Evolutionary conservation across 148 eudicot genomes (phyloP), one percentile per base, ranked within the genome.

Genomic region (Persicaria maculosa): DNA sequence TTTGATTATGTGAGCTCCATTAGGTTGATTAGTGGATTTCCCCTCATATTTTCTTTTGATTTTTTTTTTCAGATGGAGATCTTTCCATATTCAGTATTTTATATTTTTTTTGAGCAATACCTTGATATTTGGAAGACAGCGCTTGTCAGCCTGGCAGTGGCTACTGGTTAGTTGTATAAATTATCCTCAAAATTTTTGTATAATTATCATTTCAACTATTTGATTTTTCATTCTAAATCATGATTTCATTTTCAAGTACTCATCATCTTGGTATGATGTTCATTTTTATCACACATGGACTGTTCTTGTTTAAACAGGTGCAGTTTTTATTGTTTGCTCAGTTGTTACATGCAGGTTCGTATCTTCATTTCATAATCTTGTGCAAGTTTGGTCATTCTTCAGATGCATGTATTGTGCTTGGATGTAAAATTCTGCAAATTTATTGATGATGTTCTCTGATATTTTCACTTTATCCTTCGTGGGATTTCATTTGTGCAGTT

Each of bases 121-220:
- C 93, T 96, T 77, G 87, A 89, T 77, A 96, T 96, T 79, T 96
- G 99, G 99, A 90, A 74, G 84, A 96, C 93, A 52, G 99, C 99
- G 14, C 78, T 96, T 79, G 78, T 90, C 82, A 92, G 87, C 84
- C 97, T 96, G 72, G 97, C 97, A 14, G 87, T 96, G 79, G 99
- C 99, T 75, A 88, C 86, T 62, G 99, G 99, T 96, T 54, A 82
- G 97, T 87, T 43, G 44, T 77, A 64, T 76, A 75, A 22, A 25
- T 19, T 31, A 70, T 68, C 54, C 55, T 75, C 74, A 43, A 31
- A 31, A 50, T 77, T 65, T 65, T 65, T 2, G 40, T 20, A 12
- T 59, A 43, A 36, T 64, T 17, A 64, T 64, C 69, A 40, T 16
- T 43, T 40, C 44, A 40, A 65, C 17, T 36, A 17, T 25, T 62